Evolutionary conservation across 2,329 filamentous ascomycete genomes (phyloP).

Genomic region (Zymoseptoria ardabiliae): DNA sequence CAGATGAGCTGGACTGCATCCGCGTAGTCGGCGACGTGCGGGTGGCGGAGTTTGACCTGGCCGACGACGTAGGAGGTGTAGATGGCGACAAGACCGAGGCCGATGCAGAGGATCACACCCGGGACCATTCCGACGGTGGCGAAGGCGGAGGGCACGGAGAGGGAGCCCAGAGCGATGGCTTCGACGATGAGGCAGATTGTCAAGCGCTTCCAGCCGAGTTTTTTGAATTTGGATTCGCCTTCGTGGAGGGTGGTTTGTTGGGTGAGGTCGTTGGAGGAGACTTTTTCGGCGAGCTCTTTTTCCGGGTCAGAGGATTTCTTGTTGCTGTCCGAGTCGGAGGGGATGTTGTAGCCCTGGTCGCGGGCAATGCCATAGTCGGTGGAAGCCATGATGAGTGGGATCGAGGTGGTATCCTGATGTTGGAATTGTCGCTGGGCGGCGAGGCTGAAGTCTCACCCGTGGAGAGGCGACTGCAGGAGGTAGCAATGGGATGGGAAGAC

Average conservation of each 20-base stretch:
- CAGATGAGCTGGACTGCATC: constrained; percentile 39
- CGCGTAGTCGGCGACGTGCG: constrained; percentile 37
- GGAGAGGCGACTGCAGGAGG: not conserved
- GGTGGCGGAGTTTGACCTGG: constrained; percentile 50
- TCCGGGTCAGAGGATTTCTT: constrained; percentile 13
- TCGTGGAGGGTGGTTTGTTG: constrained; percentile 24
- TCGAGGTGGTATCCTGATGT: not conserved
- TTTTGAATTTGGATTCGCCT: constrained; percentile 31
- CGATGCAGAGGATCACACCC: constrained; percentile 48
- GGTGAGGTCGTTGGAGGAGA: constrained; percentile 3
- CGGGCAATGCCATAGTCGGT: constrained; percentile 11
- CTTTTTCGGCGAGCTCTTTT: not conserved
- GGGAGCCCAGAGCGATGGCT: constrained; percentile 51
- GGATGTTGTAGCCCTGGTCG: constrained; percentile 11
- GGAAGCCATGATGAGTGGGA: constrained; percentile 7
- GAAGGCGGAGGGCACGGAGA: constrained; percentile 50
- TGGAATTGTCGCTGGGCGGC: not conserved
- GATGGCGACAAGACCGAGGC: constrained; percentile 50
- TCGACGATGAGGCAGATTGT: constrained; percentile 49
- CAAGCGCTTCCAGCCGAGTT: constrained; percentile 42
- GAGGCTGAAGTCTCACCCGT: not conserved
- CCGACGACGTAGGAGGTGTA: constrained; percentile 57
- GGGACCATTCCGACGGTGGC: constrained; percentile 49
- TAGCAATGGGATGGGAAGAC: not conserved
- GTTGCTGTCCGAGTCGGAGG: constrained; percentile 2